These are phyloP conservation scores for Rhodomyrtus tomentosa DNA, from an alignment of 345 rosid genomes.

Conservation along the genomic window DNA sequence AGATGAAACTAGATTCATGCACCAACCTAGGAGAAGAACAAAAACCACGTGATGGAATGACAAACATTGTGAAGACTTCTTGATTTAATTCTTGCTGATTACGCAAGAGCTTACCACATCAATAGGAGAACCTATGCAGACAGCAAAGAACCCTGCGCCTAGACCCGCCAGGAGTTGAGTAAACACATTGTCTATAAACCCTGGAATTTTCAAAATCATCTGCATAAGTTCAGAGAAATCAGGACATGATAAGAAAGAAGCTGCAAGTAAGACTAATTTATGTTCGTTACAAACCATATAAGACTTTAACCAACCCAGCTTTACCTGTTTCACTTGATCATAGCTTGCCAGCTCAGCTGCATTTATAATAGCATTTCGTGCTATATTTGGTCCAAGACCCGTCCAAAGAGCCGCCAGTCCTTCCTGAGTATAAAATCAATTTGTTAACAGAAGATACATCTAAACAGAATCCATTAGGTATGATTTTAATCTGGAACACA, in stretches of 20 bases:
- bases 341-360: conserved; percentile 99
- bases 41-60: background rate
- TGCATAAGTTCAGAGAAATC: conserved; percentile 51
- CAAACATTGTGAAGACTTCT: background rate
- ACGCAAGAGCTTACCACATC: conserved; percentile 55
- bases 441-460: background rate
- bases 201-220: conserved; percentile 94
- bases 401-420: conserved; percentile 89
- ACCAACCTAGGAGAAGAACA: background rate
- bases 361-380: conserved; percentile 87
- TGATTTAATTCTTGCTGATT: background rate
- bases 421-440: conserved; percentile 30
- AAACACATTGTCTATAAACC: conserved; percentile 67
- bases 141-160: conserved; percentile 93
- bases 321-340: conserved; percentile 88
- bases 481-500: background rate
- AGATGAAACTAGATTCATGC: background rate
- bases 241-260: conserved; percentile 8
- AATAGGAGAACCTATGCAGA: conserved; percentile 89
- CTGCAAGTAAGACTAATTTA: background rate
- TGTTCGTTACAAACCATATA: background rate
- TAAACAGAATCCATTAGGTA: background rate
- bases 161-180: conserved; percentile 86
- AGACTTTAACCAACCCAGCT: background rate
- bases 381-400: conserved; percentile 93